Evolutionary conservation across 345 rosid species (phyloP), one percentile per base, ranked within the genome.

Genomic region (Litchi chinensis): DNA sequence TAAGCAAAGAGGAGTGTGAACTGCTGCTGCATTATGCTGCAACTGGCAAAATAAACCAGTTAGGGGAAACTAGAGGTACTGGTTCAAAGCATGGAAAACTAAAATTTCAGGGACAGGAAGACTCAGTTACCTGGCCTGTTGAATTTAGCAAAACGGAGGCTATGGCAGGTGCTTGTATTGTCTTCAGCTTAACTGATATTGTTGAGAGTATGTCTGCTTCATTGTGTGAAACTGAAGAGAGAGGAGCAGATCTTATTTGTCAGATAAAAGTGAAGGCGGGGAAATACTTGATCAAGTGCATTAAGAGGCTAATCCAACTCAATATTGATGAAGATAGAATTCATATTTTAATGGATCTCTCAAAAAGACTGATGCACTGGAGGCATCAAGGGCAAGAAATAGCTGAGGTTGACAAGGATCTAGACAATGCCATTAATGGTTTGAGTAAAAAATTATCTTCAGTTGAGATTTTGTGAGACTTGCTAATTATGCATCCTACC

Each of bases 1-100:
- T 88, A 44, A 76, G 84, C 6, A 92, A 90, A 68, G 88, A 83
- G 62, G 91, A 81, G 70, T 90, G 86, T 81, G 90, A 88, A 71
- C 69, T 89, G 76, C 77, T 94, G 57, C 80, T 94, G 83, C 94
- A 91, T 79, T 91, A 86, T 79, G 92, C 87, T 65, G 87, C 93
- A 59, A 89, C 93, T 78, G 96, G 94, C 50, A 85, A 80, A 72
- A 68, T 83, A 52, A 67, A 80, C 22, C 59, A 69, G 70, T 76
- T 54, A 12, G 78, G 75, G 59, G 82, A 75, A 81, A 57, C 75
- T 12, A 57, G 68, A 56, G 24, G 37, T 76, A 56, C n/a, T 0
- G 82, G 87, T 79, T 62, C 10, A 41, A 88, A 81, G 68, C 84
- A 84, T 76, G 68, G 16, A 48, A 77, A 82, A 71, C 50, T 67